Base-by-base conservation (phyloP, 257 asterid genomes). In the Ballota nigra region DNA sequence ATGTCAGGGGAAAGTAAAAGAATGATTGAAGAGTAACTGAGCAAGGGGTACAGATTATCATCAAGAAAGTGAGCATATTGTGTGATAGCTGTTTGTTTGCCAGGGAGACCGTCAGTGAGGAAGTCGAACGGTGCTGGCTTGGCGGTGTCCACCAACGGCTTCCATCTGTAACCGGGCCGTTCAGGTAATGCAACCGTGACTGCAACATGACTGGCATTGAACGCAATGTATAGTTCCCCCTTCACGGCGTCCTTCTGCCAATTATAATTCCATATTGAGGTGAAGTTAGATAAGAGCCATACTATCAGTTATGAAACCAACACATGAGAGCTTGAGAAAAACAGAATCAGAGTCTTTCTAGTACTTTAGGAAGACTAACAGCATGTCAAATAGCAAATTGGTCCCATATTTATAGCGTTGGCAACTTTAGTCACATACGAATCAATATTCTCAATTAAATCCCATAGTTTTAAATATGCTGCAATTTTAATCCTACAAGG, bases 61-160 rank as follows among this genome's bases (percentile, higher is more conserved):
- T 95, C 96, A 52, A 95, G 99, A 80, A 95, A 95, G 80, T 95
- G 98, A 57, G 89, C 81, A 61, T 84, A 91, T 77, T 91, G 98
- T 60, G 70, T 61, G 22, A 78, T 63, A 4, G 88, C 96, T 18
- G 71, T 69, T 56, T 86, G 86, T 75, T 83, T 78, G 62, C 75
- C 82, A 0, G 82, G 81, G 28, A 88, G 49, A 76, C 87, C 95
- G 40, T 73, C 78, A 1, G 86, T 40, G 23, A 95, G 84, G 72
- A 88, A 89, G 81, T 95, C 99, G 9, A 77, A 88, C 0, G 98
- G 99, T 19, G 97, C 82, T 20, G 86, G 78, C 85, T 95, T 95
- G 77, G 86, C 89, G 0, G 99, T 91, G 77, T 95, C 99, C 65
- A 86, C 99, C 79, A 95, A 73, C 4, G 90, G 96, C 78, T 82